phyloP scores from a whole-genome alignment of 257 asterid genomes.

The Fraxinus anomala region DNA sequence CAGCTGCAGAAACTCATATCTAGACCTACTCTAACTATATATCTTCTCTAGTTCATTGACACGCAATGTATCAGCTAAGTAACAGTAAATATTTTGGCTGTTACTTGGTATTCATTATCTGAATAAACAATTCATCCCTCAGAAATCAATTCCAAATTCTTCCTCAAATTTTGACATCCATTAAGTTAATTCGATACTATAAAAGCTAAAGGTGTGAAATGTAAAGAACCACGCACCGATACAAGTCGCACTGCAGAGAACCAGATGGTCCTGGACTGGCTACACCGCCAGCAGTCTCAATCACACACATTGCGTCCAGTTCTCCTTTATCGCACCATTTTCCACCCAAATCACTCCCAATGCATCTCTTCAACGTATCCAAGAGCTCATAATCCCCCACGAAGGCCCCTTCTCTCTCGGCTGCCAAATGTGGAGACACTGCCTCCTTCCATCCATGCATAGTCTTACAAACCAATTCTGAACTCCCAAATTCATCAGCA shows the following conservation, averaged over 20 bases:
- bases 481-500: slow-evolving; percentile 38
- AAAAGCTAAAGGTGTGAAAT: background rate
- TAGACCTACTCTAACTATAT: background rate
- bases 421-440: slow-evolving; percentile 89
- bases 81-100: background rate
- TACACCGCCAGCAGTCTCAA: slow-evolving; percentile 99
- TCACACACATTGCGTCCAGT: slow-evolving; percentile 57
- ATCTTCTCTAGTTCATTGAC: slow-evolving; percentile 11
- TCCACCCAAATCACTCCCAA: slow-evolving; percentile 35
- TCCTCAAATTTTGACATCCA: background rate
- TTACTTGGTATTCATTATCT: slow-evolving; percentile 1
- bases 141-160: slow-evolving; percentile 12
- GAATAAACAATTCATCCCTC: slow-evolving; percentile 14
- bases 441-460: slow-evolving; percentile 84
- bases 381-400: slow-evolving; percentile 64
- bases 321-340: slow-evolving; percentile 29
- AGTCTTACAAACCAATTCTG: slow-evolving; percentile 78
- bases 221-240: slow-evolving; percentile 48
- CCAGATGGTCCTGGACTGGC: slow-evolving; percentile 99
- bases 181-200: background rate
- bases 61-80: slow-evolving; percentile 1
- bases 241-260: slow-evolving; percentile 87
- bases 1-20: background rate
- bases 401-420: slow-evolving; percentile 70
- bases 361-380: slow-evolving; percentile 63